Evolutionary conservation across 306 rosid genomes (phyloP).

Genomic region (Begonia masoniana): DNA sequence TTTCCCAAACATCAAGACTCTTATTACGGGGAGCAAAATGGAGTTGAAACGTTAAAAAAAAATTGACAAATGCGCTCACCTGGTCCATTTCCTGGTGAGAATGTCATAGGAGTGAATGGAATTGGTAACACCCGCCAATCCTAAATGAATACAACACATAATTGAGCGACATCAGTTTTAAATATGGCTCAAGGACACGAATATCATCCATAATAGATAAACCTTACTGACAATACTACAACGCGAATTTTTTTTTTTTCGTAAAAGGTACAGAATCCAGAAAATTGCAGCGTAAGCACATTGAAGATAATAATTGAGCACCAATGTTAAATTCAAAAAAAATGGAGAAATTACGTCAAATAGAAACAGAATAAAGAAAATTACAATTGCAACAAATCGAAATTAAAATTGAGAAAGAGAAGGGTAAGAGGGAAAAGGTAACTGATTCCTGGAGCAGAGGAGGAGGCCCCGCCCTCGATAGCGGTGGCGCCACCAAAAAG

Average conservation of each 20-base stretch:
- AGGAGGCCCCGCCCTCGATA: constrained; percentile 77
- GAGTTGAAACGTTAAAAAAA: constrained; percentile 3
- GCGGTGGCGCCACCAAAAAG: constrained; percentile 98
- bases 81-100: constrained; percentile 74
- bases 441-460: constrained; percentile 94
- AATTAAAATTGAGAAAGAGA: not conserved
- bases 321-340: not conserved
- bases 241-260: too few relatives aligned
- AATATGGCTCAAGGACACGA: too few relatives aligned
- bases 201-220: too few relatives aligned
- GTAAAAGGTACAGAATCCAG: not conserved
- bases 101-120: constrained; percentile 84
- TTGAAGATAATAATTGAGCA: not conserved
- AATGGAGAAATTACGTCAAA: not conserved
- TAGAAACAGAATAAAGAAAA: not conserved
- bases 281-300: not conserved
- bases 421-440: not conserved
- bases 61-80: constrained; percentile 24
- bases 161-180: not conserved
- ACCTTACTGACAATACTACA: too few relatives aligned
- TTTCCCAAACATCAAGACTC: constrained; percentile 16
- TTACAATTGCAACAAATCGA: not conserved
- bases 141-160: constrained; percentile 21
- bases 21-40: constrained; percentile 12
- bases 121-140: constrained; percentile 94